These are phyloP conservation scores for Trypanosomatidae sp. DNA, from an alignment of 208 protist genomes.

Conservation along the genomic window DNA sequence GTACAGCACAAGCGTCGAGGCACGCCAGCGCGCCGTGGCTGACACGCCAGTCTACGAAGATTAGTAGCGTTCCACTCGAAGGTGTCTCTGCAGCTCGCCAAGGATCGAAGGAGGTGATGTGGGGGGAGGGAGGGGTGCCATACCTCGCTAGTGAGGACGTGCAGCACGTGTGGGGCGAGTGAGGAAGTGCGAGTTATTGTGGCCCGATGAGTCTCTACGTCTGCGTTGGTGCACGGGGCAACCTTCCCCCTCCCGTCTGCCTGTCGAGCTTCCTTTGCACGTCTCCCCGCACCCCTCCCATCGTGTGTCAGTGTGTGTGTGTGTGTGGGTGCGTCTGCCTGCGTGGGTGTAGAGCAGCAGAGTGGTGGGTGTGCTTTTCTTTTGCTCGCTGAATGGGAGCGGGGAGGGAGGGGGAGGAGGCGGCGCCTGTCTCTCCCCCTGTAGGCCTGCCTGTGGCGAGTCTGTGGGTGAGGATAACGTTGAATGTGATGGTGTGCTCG, in stretches of 20 bases:
- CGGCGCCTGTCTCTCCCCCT: too few species aligned
- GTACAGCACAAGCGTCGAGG: conserved; percentile 8
- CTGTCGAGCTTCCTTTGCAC: not conserved
- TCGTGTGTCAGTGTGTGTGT: not conserved
- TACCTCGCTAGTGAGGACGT: not conserved
- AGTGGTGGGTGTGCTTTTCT: not conserved
- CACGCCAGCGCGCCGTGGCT: conserved; percentile 26
- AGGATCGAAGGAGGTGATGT: not conserved
- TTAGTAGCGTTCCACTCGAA: conserved; percentile 4
- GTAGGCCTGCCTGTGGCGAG: too few species aligned
- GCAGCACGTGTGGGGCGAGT: not conserved
- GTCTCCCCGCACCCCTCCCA: not conserved
- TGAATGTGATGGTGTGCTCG: not conserved
- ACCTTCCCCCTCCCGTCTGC: not conserved
- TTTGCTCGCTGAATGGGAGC: not conserved
- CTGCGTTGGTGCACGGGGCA: not conserved
- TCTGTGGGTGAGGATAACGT: not conserved
- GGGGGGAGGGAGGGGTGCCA: not conserved
- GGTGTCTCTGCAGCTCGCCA: not conserved
- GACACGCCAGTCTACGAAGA: conserved; percentile 56
- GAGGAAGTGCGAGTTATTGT: too few species aligned
- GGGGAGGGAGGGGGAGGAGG: too few species aligned
- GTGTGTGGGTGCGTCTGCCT: conserved; percentile 1
- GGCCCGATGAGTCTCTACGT: not conserved
- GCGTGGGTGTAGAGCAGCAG: not conserved